Evolutionary conservation across 2,329 filamentous ascomycete species (phyloP).

Genomic region (Allantophomopsis lycopodina): DNA sequence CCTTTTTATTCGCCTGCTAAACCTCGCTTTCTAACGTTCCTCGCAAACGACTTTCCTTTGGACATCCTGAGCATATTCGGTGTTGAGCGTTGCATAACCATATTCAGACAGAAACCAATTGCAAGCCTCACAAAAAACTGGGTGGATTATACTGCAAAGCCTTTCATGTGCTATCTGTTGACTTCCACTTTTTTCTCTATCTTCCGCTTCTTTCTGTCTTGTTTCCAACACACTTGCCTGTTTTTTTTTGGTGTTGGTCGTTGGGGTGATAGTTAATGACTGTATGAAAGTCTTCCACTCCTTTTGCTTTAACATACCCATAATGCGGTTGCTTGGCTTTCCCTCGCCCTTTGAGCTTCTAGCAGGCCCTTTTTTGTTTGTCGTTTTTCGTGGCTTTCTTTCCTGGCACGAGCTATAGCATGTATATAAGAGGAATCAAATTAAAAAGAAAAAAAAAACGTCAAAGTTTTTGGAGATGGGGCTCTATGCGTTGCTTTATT

Average conservation of each 20-base stretch:
- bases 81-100: background rate
- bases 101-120: background rate
- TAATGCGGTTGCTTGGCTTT: background rate
- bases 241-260: background rate
- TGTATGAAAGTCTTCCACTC: slow-evolving; percentile 8
- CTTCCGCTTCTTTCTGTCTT: background rate
- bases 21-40: background rate
- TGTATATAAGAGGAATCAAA: no score
- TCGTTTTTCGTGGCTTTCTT: background rate
- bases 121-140: background rate
- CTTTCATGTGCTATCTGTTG: background rate
- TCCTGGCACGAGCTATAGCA: no score
- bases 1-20: background rate
- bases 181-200: background rate
- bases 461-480: no score
- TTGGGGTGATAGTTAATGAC: slow-evolving; percentile 7
- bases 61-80: background rate
- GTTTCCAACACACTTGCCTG: background rate
- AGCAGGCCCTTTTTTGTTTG: background rate
- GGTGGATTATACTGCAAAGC: background rate
- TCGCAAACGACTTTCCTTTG: background rate
- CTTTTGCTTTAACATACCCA: slow-evolving; percentile 7
- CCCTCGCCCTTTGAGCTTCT: background rate
- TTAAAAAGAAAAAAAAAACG: no score
- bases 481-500: slow-evolving; percentile 7